These are phyloP conservation scores for Wallacemonas sp. DNA, from an alignment of 208 protist species.

Conservation along the genomic window DNA sequence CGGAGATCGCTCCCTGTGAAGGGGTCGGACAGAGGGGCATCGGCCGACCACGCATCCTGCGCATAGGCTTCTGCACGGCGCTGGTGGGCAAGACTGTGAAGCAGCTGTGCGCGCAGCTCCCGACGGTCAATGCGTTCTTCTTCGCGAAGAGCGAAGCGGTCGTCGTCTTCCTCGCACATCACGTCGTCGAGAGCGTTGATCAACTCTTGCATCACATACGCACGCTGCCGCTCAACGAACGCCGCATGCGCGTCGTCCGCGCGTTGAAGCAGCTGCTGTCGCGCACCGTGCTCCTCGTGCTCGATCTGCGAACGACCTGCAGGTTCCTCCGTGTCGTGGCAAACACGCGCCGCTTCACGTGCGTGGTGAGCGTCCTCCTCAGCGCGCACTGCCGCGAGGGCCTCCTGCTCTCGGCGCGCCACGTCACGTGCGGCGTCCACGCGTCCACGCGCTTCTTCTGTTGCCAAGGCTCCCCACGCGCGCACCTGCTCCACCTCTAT, in stretches of 20 bases:
- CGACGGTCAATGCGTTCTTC: constrained; percentile 40
- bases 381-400: constrained; percentile 10
- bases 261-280: neutral
- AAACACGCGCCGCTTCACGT: neutral
- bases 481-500: constrained; percentile 6
- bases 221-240: neutral
- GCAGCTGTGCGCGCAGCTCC: constrained; percentile 7
- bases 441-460: neutral
- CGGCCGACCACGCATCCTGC: neutral
- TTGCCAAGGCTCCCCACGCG: neutral
- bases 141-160: constrained; percentile 32
- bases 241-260: neutral
- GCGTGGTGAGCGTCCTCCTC: constrained; percentile 11
- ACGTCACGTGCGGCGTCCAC: constrained; percentile 26
- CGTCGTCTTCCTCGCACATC: constrained; percentile 39
- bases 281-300: neutral
- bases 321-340: constrained; percentile 1
- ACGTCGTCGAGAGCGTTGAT: constrained; percentile 22
- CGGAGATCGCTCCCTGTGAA: neutral
- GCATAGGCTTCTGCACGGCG: constrained; percentile 3
- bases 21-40: neutral
- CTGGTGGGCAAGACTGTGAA: neutral
- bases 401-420: constrained; percentile 1
- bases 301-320: neutral
- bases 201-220: neutral